Evolutionary conservation across 257 asterid species (phyloP).

Genomic region (Craterostigma plantagineum): DNA sequence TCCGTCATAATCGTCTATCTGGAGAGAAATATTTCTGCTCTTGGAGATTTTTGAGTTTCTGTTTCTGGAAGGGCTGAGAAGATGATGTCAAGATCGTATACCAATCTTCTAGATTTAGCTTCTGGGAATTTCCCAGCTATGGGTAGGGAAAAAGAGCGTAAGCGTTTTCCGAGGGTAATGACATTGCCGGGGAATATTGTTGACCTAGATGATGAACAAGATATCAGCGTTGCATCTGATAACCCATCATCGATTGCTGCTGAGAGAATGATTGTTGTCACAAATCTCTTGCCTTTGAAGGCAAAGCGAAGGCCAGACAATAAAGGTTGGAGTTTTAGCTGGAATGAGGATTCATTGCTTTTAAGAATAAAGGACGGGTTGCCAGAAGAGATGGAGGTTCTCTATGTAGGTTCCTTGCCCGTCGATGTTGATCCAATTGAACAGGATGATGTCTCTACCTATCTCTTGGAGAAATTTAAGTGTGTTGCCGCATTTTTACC

Average conservation of each 20-base stretch:
- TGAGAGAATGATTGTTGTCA: constrained; percentile 54
- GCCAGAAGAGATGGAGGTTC: constrained; percentile 38
- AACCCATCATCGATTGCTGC: constrained; percentile 51
- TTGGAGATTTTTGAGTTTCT: too few relatives aligned
- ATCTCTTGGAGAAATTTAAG: constrained; percentile 55
- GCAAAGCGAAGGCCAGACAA: constrained; percentile 48
- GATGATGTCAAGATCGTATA: constrained; percentile 90
- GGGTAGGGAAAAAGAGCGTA: constrained; percentile 64
- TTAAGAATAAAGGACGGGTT: constrained; percentile 28
- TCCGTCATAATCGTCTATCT: too few relatives aligned
- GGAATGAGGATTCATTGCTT: constrained; percentile 34
- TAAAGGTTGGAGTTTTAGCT: constrained; percentile 60
- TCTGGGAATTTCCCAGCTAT: constrained; percentile 64
- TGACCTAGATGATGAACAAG: constrained; percentile 75
- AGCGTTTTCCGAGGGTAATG: constrained; percentile 59
- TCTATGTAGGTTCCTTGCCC: constrained; percentile 30
- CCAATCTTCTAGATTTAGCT: constrained; percentile 79
- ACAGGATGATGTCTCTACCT: constrained; percentile 52
- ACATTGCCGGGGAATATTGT: constrained; percentile 72
- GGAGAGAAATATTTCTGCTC: too few relatives aligned
- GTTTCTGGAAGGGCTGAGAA: constrained; percentile 15
- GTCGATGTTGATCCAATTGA: constrained; percentile 42
- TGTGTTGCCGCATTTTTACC: constrained; percentile 73
- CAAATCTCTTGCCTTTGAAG: constrained; percentile 32
- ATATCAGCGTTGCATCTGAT: constrained; percentile 54